phyloP scores from a whole-genome alignment of 768 basidiomycete species.

The Kwoniella sp. region DNA sequence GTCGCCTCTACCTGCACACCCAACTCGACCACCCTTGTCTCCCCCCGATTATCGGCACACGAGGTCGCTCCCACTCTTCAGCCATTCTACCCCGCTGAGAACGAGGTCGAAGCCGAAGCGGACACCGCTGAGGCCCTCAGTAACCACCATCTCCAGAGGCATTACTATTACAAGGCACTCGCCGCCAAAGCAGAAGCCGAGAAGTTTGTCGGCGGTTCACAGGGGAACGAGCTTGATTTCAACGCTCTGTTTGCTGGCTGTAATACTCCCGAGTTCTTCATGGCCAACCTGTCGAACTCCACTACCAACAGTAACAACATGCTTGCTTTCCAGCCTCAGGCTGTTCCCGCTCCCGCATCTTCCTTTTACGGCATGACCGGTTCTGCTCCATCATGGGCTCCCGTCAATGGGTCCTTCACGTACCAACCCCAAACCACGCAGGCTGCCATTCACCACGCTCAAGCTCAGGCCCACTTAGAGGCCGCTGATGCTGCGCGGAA shows the following conservation, averaged over 20 bases:
- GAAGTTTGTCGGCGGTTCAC: constrained; percentile 2
- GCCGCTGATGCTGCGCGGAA: constrained; percentile 25
- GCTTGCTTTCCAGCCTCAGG: constrained; percentile 25
- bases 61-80: constrained; percentile 4
- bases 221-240: constrained; percentile 8
- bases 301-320: constrained; percentile 13
- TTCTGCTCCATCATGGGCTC: neutral
- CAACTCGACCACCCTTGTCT: constrained; percentile 9
- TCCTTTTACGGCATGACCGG: constrained; percentile 9
- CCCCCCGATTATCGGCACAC: constrained; percentile 4
- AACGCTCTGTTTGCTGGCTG: constrained; percentile 19
- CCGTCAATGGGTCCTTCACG: constrained; percentile 4
- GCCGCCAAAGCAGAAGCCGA: constrained; percentile 36
- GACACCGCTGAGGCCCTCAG: constrained; percentile 33
- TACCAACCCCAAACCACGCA: constrained; percentile 24
- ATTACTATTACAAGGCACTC: constrained; percentile 39
- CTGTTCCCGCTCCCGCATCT: neutral
- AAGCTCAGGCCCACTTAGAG: constrained; percentile 36
- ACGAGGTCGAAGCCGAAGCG: constrained; percentile 1
- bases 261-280: constrained; percentile 8
- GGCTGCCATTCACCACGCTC: constrained; percentile 24
- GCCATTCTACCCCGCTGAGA: neutral
- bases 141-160: constrained; percentile 39
- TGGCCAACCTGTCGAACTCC: constrained; percentile 3
- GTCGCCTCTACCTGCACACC: constrained; percentile 10